phyloP scores from a whole-genome alignment of 2,329 filamentous ascomycete species.

The Aspergillus sp. region DNA sequence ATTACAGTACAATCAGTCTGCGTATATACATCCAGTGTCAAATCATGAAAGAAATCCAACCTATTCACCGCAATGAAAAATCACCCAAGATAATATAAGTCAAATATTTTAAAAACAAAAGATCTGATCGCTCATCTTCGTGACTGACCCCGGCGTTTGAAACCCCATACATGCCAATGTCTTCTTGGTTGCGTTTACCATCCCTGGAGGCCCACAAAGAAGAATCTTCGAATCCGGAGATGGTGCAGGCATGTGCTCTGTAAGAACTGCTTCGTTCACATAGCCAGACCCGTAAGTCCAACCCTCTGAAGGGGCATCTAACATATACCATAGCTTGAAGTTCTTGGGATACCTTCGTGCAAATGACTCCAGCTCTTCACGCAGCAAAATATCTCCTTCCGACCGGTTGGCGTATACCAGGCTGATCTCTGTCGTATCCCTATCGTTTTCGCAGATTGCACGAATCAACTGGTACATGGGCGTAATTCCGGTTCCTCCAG shows the following conservation, averaged over 20 bases:
- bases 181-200: constrained; percentile 55
- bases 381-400: constrained; percentile 57
- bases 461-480: constrained; percentile 58
- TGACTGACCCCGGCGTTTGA: constrained; percentile 42
- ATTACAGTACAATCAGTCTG: too few species aligned
- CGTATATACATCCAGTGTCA: too few species aligned
- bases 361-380: constrained; percentile 50
- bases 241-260: constrained; percentile 42
- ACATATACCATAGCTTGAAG: constrained; percentile 51
- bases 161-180: constrained; percentile 46
- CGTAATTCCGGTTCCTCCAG: constrained; percentile 32
- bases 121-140: constrained; percentile 50
- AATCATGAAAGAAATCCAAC: too few species aligned
- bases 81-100: too few species aligned
- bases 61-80: too few species aligned
- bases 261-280: constrained; percentile 47
- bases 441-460: constrained; percentile 55
- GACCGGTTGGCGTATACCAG: constrained; percentile 56
- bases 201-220: constrained; percentile 56
- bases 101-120: constrained; percentile 43
- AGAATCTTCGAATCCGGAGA: constrained; percentile 46
- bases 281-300: constrained; percentile 48
- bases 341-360: constrained; percentile 47
- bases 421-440: constrained; percentile 51
- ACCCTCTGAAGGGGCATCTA: constrained; percentile 40